A percentile compares a stretch with the other conserved stretches of the same genome.
Conservation (phyloP, 2,329 filamentous ascomycete genomes). For the Pseudogymnoascus sp. region DNA sequence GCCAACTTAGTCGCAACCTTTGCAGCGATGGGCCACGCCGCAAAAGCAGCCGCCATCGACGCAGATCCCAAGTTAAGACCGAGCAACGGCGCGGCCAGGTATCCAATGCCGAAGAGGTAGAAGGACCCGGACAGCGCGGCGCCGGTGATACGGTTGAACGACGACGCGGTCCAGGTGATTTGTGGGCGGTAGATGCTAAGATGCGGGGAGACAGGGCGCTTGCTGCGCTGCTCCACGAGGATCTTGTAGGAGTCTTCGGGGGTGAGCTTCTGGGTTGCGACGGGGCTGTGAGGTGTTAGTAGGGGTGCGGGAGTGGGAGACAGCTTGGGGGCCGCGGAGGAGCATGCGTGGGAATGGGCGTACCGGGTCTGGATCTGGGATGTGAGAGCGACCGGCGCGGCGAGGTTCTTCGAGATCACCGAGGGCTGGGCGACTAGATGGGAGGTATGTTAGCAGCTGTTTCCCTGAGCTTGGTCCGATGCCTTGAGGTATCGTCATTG, state of each 20-base stretch:
- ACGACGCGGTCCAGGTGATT: slow-evolving; percentile 58
- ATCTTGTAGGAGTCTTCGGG: slow-evolving; percentile 41
- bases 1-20: slow-evolving; percentile 53
- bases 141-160: slow-evolving; percentile 58
- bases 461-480: slow-evolving; percentile 13
- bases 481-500: slow-evolving; percentile 1
- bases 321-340: background rate
- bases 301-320: background rate
- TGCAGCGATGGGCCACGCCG: slow-evolving; percentile 47
- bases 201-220: slow-evolving; percentile 61
- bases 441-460: slow-evolving; percentile 10
- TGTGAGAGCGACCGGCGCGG: slow-evolving; percentile 33
- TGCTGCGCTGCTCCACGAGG: slow-evolving; percentile 58
- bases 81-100: slow-evolving; percentile 55
- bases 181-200: slow-evolving; percentile 63
- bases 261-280: slow-evolving; percentile 39
- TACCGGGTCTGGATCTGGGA: slow-evolving; percentile 42
- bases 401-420: slow-evolving; percentile 31
- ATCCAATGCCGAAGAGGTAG: slow-evolving; percentile 59
- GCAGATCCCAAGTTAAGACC: slow-evolving; percentile 62
- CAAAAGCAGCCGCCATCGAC: slow-evolving; percentile 56
- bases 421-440: slow-evolving; percentile 36
- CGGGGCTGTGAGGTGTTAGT: slow-evolving; percentile 32
- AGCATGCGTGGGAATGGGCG: slow-evolving; percentile 12
- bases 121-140: slow-evolving; percentile 49